Percentiles rank a stretch among this genome's conserved stretches.
Evolutionary conservation across 2,329 filamentous ascomycete genomes (phyloP).

Genomic region (Colletotrichum karsti): DNA sequence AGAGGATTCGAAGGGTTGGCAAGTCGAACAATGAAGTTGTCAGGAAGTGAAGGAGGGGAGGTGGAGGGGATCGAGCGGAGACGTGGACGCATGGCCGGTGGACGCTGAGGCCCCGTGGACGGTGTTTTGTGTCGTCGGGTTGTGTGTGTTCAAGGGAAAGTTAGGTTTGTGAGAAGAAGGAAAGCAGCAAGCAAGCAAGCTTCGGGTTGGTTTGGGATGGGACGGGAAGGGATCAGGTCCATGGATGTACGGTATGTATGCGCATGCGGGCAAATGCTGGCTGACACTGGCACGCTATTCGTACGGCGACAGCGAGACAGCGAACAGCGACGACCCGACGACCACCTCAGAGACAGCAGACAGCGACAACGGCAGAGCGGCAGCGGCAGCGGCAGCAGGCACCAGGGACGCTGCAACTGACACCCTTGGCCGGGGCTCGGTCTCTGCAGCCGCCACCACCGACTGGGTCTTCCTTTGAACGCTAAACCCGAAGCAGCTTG

Average conservation of each 20-base stretch:
- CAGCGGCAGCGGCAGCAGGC: slow-evolving; percentile 14
- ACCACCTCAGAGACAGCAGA: not conserved
- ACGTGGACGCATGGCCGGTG: slow-evolving; percentile 17
- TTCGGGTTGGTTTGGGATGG: slow-evolving; percentile 18
- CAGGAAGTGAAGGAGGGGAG: not conserved
- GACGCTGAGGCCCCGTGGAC: slow-evolving; percentile 25
- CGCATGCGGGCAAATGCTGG: slow-evolving; percentile 4
- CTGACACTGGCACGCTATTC: not conserved
- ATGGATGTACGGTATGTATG: not conserved
- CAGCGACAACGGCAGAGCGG: too few species aligned
- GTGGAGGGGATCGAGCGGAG: slow-evolving; percentile 21
- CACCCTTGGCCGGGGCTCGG: slow-evolving; percentile 1
- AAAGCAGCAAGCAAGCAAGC: slow-evolving; percentile 19
- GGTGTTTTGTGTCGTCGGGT: slow-evolving; percentile 26
- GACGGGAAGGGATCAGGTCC: not conserved
- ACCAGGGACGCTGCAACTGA: slow-evolving; percentile 9
- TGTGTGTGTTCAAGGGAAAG: slow-evolving; percentile 14
- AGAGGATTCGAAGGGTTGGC: not conserved
- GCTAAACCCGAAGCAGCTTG: not conserved
- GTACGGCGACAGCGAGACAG: not conserved
- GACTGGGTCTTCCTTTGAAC: not conserved
- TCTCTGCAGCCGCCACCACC: slow-evolving; percentile 6
- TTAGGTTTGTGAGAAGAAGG: slow-evolving; percentile 16
- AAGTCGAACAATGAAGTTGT: not conserved
- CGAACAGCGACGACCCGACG: not conserved